These are phyloP conservation scores for Aspergillus vadensis DNA, from an alignment of 2,329 filamentous ascomycete genomes.

Conservation along the genomic window DNA sequence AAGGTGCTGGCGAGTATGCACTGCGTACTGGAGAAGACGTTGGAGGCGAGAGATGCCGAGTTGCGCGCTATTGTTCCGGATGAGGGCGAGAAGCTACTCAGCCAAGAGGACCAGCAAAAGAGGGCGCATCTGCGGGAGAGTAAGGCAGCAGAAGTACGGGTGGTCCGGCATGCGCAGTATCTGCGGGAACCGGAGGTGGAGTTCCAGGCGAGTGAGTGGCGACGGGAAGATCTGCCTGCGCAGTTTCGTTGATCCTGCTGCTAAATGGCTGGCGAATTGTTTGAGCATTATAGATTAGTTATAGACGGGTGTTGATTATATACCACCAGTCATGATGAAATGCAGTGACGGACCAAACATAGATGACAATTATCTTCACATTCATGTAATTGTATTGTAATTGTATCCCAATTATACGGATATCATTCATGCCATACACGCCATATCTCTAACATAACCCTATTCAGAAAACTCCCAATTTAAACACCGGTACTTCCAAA, in stretches of 20 bases:
- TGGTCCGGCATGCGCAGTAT: conserved; percentile 73
- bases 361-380: no score
- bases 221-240: conserved; percentile 29
- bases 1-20: conserved; percentile 94
- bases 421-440: background rate
- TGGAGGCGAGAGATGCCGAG: conserved; percentile 65
- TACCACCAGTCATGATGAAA: no score
- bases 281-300: background rate
- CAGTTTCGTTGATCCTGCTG: conserved; percentile 21
- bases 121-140: conserved; percentile 69
- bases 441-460: background rate
- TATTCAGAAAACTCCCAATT: conserved; percentile 1
- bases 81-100: conserved; percentile 31
- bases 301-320: background rate
- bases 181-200: conserved; percentile 66
- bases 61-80: conserved; percentile 48
- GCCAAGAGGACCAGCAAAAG: conserved; percentile 54
- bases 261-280: background rate
- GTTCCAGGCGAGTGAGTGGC: conserved; percentile 58
- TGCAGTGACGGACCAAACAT: no score
- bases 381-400: no score
- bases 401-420: background rate
- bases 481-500: conserved; percentile 79
- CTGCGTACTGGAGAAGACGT: conserved; percentile 70
- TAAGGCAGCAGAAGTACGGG: conserved; percentile 83